phyloP scores from a whole-genome alignment of 306 rosid genomes.

The Aeschynomene evenia region DNA sequence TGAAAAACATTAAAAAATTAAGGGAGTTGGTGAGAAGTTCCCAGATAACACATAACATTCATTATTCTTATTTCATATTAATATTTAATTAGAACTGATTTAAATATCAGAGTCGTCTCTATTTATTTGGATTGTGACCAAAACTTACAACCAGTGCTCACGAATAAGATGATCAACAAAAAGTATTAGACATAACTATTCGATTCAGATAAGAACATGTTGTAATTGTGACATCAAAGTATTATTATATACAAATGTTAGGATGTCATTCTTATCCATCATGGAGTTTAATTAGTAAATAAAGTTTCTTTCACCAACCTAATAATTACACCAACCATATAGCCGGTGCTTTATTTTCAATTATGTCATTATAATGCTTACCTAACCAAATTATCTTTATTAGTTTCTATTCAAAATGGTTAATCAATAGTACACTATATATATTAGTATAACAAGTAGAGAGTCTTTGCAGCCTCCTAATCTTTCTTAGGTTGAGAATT shows the following conservation, averaged over 20 bases:
- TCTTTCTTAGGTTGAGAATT: neutral
- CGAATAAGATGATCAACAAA: too few relatives aligned
- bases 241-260: neutral
- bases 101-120: too few relatives aligned
- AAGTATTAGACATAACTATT: too few relatives aligned
- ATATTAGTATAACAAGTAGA: neutral
- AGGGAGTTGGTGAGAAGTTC: too few relatives aligned
- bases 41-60: too few relatives aligned
- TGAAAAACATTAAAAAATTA: too few relatives aligned
- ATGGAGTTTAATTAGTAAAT: neutral
- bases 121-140: too few relatives aligned
- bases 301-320: neutral
- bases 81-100: too few relatives aligned
- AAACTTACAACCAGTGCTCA: too few relatives aligned
- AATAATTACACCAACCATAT: conserved; percentile 22
- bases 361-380: neutral
- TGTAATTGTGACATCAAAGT: too few relatives aligned
- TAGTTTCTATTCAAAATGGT: neutral
- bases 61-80: too few relatives aligned
- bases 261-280: neutral
- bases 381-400: neutral
- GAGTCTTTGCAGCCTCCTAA: neutral
- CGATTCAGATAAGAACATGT: too few relatives aligned
- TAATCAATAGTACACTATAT: neutral
- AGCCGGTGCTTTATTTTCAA: conserved; percentile 15